Conservation (phyloP, 352 stramenopile genomes). For the Paralagenidium karlingii region DNA sequence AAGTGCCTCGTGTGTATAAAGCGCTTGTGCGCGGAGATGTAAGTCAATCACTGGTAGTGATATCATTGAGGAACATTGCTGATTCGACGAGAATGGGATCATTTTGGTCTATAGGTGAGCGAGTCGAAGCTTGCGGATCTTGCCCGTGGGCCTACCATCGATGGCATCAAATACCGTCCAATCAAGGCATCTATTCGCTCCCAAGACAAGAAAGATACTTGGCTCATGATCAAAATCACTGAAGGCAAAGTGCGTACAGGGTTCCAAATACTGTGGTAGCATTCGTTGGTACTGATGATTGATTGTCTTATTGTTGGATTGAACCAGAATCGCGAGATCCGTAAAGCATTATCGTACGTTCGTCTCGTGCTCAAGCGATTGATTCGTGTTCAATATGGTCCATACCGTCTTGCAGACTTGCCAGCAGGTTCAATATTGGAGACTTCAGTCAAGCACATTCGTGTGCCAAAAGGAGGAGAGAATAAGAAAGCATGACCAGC, state of each 20-base stretch:
- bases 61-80: no score
- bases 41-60: neutral
- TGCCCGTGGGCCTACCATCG: slow-evolving; percentile 58
- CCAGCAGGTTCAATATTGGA: slow-evolving; percentile 62
- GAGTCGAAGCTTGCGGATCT: slow-evolving; percentile 74
- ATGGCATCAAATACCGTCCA: slow-evolving; percentile 70
- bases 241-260: slow-evolving; percentile 68
- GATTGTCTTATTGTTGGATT: neutral
- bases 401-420: slow-evolving; percentile 77
- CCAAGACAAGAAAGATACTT: slow-evolving; percentile 81
- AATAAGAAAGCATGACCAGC: no score
- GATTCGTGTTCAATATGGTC: slow-evolving; percentile 83
- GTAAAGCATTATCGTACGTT: slow-evolving; percentile 78
- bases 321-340: slow-evolving; percentile 81
- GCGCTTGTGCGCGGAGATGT: slow-evolving; percentile 69
- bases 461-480: neutral
- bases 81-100: no score
- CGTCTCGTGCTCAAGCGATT: slow-evolving; percentile 80
- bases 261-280: neutral
- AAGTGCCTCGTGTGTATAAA: slow-evolving; percentile 67
- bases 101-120: slow-evolving; percentile 28
- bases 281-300: neutral
- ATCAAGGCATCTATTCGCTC: slow-evolving; percentile 64
- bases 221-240: slow-evolving; percentile 73
- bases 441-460: slow-evolving; percentile 34